Evolutionary conservation across 805 yeast genomes (phyloP).

Genomic region (Lipomyces kockii): DNA sequence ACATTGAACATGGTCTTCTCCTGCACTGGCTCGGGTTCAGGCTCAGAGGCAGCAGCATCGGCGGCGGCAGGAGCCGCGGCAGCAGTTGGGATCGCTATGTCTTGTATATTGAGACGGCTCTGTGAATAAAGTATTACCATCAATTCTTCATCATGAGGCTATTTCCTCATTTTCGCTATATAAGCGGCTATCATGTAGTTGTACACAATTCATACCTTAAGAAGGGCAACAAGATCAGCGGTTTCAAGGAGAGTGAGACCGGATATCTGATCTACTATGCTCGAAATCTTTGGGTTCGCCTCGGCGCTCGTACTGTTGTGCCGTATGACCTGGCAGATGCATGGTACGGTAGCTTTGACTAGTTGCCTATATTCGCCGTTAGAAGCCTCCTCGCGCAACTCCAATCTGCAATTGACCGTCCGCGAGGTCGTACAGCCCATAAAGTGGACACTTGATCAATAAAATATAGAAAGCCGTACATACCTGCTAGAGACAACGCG

Average conservation of each 20-base stretch:
- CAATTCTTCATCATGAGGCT: neutral
- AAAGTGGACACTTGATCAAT: neutral
- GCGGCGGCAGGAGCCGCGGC: conserved; percentile 66
- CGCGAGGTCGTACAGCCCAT: neutral
- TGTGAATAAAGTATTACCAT: neutral
- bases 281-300: conserved; percentile 78
- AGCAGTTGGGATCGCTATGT: conserved; percentile 72
- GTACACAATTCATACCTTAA: conserved; percentile 42
- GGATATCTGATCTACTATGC: conserved; percentile 89
- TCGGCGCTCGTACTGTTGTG: conserved; percentile 49
- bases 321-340: conserved; percentile 40
- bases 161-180: neutral
- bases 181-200: conserved; percentile 37
- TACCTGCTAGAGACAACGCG: conserved; percentile 23
- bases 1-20: conserved; percentile 92
- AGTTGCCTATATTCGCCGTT: conserved; percentile 9
- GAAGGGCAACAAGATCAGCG: conserved; percentile 74
- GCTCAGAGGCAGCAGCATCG: conserved; percentile 72
- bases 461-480: neutral
- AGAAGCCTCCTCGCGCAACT: neutral
- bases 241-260: conserved; percentile 92
- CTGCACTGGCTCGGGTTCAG: conserved; percentile 70
- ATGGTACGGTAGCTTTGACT: neutral
- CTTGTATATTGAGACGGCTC: conserved; percentile 87
- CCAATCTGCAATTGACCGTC: neutral